phyloP scores from a whole-genome alignment of 192 early-diverging fungal species.

The Pecoramyces ruminantium region DNA sequence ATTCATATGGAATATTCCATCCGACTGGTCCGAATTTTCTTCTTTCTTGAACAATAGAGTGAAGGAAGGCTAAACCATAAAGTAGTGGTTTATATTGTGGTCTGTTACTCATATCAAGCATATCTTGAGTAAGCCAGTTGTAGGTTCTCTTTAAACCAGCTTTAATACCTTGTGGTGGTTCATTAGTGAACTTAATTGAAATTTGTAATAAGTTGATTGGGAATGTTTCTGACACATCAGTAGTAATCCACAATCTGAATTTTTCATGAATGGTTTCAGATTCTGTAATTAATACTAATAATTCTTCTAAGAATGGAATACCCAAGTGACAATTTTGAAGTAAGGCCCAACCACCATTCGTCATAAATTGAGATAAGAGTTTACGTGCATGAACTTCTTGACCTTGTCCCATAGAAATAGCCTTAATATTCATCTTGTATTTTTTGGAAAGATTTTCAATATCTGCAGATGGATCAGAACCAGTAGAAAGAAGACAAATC shows the following conservation, averaged over 20 bases:
- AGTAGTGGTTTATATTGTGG: slow-evolving; percentile 48
- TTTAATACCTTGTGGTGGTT: slow-evolving; percentile 47
- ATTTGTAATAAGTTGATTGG: slow-evolving; percentile 48
- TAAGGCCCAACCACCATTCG: slow-evolving; percentile 43
- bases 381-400: slow-evolving; percentile 49
- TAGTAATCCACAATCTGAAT: slow-evolving; percentile 49
- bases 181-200: slow-evolving; percentile 50
- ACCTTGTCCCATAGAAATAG: slow-evolving; percentile 53
- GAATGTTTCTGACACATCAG: slow-evolving; percentile 36
- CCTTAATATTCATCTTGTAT: slow-evolving; percentile 46
- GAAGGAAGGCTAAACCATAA: slow-evolving; percentile 43
- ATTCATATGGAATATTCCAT: slow-evolving; percentile 56
- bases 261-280: slow-evolving; percentile 41
- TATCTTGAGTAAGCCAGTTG: slow-evolving; percentile 49
- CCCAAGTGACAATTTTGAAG: slow-evolving; percentile 51
- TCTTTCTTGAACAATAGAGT: slow-evolving; percentile 46
- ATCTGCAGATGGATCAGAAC: slow-evolving; percentile 45
- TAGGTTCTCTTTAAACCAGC: slow-evolving; percentile 48
- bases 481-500: slow-evolving; percentile 45
- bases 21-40: slow-evolving; percentile 48
- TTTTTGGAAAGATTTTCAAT: slow-evolving; percentile 46
- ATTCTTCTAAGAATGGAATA: slow-evolving; percentile 46
- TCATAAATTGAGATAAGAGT: slow-evolving; percentile 36
- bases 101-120: slow-evolving; percentile 43
- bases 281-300: slow-evolving; percentile 30